A percentile compares a stretch with the other conserved stretches of the same genome.
These are phyloP conservation scores for Fusarium liriodendri DNA, from an alignment of 2,329 filamentous ascomycete species.

Conservation along the genomic window DNA sequence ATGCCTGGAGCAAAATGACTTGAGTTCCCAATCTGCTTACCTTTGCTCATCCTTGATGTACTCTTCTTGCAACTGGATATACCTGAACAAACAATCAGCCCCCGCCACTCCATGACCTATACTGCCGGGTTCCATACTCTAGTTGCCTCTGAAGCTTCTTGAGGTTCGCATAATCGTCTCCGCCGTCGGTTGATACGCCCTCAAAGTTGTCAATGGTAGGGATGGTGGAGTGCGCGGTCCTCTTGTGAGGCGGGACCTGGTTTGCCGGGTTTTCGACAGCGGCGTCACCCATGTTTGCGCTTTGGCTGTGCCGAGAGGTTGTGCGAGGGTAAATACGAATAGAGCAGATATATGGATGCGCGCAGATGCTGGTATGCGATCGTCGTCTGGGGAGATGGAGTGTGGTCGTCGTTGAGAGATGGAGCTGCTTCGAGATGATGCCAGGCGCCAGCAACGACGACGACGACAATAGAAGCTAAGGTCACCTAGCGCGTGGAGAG, in stretches of 20 bases:
- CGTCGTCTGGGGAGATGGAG: slow-evolving; percentile 17
- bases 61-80: slow-evolving; percentile 98
- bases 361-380: slow-evolving; percentile 7
- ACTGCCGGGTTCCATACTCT: slow-evolving; percentile 70
- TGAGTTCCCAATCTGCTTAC: slow-evolving; percentile 53
- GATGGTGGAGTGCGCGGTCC: slow-evolving; percentile 81
- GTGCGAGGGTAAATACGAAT: background rate
- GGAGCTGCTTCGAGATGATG: slow-evolving; percentile 42
- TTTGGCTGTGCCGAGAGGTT: slow-evolving; percentile 10
- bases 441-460: slow-evolving; percentile 46
- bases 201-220: slow-evolving; percentile 92
- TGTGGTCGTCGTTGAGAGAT: slow-evolving; percentile 33
- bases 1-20: background rate
- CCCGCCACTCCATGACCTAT: slow-evolving; percentile 1
- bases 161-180: slow-evolving; percentile 93
- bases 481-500: slow-evolving; percentile 25
- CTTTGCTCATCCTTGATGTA: slow-evolving; percentile 99
- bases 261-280: slow-evolving; percentile 84
- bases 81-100: slow-evolving; percentile 60
- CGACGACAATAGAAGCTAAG: slow-evolving; percentile 43
- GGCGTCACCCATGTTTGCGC: slow-evolving; percentile 81
- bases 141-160: slow-evolving; percentile 97
- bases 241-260: slow-evolving; percentile 82
- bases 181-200: slow-evolving; percentile 81
- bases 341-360: background rate